Evolutionary conservation across 768 basidiomycete species (phyloP), one percentile per base, ranked within the genome.

Genomic region (Cubamyces sp.): DNA sequence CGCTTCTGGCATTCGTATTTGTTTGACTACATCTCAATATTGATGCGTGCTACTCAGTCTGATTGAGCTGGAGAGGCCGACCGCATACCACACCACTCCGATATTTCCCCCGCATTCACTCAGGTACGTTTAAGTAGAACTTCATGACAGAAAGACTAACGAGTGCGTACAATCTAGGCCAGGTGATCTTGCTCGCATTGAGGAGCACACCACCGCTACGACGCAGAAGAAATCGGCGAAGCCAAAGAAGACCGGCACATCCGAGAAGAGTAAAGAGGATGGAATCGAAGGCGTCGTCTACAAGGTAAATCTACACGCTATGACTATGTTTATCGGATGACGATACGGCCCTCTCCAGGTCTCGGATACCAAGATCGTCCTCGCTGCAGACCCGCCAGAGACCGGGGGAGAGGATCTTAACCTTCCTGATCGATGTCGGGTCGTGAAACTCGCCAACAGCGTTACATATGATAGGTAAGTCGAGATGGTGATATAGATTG

Each of bases 391-490:
- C 69, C 73, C 82, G 14, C 80, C 84, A 16, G 87, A 90, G 52
- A 77, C 81, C 2, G 77, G 75, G 34, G 79, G 81, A 51, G 82
- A 85, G 47, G 90, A 92, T 51, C 76, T 92, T 14, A 90, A 94
- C 68, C 72, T 97, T 0, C 92, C 94, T 6, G 94, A 96, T 68
- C 81, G 90, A 52, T 92, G 94, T 74, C 81, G 92, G 18, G 76
- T 95, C 53, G 72, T 98, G 54, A 98, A 98, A 71, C 80, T 96
- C 2, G 94, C 94, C 14, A 98, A 98, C 68, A 94, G 88, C 57
- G 87, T 92, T 16, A 98, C 96, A 0, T 95, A 91, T 71, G 93
- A 95, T 68, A 83, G 95, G 91, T 86, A 71, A 45, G 64, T 39
- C 23, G n/a, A 14, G 18, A 46, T 54, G 34, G 19, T 12, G 53